Conservation (phyloP, 164 flowering plant species). For the Echeveria elegans region DNA sequence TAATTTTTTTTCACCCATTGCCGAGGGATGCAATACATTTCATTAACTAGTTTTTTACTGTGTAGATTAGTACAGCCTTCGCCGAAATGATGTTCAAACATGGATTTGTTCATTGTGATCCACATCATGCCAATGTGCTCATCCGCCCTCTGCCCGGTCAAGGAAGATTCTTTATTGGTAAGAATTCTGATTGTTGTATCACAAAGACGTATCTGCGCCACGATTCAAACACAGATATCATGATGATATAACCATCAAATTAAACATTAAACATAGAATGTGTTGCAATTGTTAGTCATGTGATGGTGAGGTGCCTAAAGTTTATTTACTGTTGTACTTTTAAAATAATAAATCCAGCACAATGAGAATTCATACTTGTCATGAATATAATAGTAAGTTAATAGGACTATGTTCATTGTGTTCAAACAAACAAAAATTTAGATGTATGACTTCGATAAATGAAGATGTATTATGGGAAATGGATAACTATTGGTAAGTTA, state of each 20-base stretch:
- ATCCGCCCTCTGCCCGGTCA: slow-evolving; percentile 72
- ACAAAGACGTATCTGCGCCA: not conserved
- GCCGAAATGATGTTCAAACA: slow-evolving; percentile 97
- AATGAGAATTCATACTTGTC: not conserved
- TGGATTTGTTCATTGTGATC: slow-evolving; percentile 99
- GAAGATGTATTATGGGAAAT: not conserved
- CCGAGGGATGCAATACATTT: not conserved
- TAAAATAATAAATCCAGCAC: not conserved
- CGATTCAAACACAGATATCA: not conserved
- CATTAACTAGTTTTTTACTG: not conserved
- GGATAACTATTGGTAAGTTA: not conserved
- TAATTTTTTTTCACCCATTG: not conserved
- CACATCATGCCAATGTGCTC: slow-evolving; percentile 94
- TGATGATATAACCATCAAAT: not conserved
- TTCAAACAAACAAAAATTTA: not conserved
- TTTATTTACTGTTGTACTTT: not conserved
- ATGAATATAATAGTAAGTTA: not conserved
- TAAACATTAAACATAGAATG: no score
- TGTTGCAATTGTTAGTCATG: not conserved
- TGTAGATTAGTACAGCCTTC: slow-evolving; percentile 80
- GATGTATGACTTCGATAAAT: not conserved
- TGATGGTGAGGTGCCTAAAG: not conserved
- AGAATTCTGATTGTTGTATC: slow-evolving; percentile 17
- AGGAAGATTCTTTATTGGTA: slow-evolving; percentile 47
- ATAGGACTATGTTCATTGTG: not conserved